Base-by-base conservation (phyloP, 495 filamentous ascomycete species). In the Aspergillus asperescens region DNA sequence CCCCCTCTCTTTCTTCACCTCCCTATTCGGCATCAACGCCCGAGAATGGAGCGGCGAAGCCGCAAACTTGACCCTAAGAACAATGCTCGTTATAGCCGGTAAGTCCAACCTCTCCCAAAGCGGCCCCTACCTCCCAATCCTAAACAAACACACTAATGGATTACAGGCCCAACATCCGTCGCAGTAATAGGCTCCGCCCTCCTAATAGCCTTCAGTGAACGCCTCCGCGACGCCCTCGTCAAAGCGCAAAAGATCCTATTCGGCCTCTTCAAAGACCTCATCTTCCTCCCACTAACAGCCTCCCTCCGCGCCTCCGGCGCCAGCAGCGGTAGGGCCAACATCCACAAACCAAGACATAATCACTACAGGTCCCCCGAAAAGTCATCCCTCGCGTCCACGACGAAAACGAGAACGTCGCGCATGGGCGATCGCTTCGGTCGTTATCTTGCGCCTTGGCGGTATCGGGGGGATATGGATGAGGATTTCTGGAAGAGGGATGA, bases 1-100 rank as follows among this genome's bases (percentile, higher is more conserved):
- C 8, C 83, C 83, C 0, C 64, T 85, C 3, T 81, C 77, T 16
- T 86, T 86, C 67, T 85, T 86, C 62, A 85, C 83, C 0, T 79
- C 79, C 7, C 59, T 86, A 1, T 85, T 85, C 48, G 83, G 83
- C 19, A 81, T 86, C 68, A 85, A 86, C 50, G 76, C 78, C 9
- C 66, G 71, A 22, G 81, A 86, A 67, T 86, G 83, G 83, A 77
- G 74, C 50, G 79, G 75, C 7, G 64, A 48, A 24, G 31, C 54
- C 4, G 48, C 45, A 1, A 73, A 73, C 22, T 60, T 64, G 0
- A 56, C 63, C 1, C 28, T 75, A 15, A 54, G 35, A 27, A 41
- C 55, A 10, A 75, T 77, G 60, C 53, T 74, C 18, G 55, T 57
- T 7, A 70, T 75, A 22, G 66, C 70, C 19, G 65, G 68, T 68